Evolutionary conservation across 495 filamentous ascomycete species (phyloP).

Genomic region (Penicillium diatomitis): DNA sequence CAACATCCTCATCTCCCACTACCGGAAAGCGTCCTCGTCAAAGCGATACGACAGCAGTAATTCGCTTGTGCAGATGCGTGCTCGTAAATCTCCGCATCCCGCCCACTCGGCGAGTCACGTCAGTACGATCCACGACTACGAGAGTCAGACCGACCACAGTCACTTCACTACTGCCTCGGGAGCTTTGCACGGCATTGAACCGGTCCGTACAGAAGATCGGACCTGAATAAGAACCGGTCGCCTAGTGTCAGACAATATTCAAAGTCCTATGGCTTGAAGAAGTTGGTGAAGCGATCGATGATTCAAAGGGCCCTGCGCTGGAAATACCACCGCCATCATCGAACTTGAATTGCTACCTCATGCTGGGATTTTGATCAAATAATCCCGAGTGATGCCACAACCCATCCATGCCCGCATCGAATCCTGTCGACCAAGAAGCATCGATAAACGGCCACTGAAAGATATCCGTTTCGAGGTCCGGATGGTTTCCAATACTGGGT

Average conservation of each 20-base stretch:
- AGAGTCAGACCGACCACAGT: slow-evolving; percentile 28
- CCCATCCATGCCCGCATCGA: slow-evolving; percentile 31
- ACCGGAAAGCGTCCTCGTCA: slow-evolving; percentile 22
- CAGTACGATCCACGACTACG: slow-evolving; percentile 16
- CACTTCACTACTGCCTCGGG: slow-evolving; percentile 29
- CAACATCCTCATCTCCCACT: slow-evolving; percentile 27
- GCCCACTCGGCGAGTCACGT: slow-evolving; percentile 8
- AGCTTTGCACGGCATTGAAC: slow-evolving; percentile 10
- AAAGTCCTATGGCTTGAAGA: too few species aligned
- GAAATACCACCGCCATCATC: too few species aligned
- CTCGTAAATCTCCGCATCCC: slow-evolving; percentile 14
- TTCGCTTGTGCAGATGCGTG: slow-evolving; percentile 22
- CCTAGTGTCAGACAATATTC: too few species aligned
- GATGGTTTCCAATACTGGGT: slow-evolving; percentile 4
- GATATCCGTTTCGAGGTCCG: slow-evolving; percentile 33
- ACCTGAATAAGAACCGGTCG: slow-evolving; percentile 28
- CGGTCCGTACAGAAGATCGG: slow-evolving; percentile 9
- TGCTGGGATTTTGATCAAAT: slow-evolving; percentile 13
- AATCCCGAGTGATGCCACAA: slow-evolving; percentile 21
- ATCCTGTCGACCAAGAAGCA: slow-evolving; percentile 32
- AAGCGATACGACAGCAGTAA: slow-evolving; percentile 24
- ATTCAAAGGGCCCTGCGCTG: too few species aligned
- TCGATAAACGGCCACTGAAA: slow-evolving; percentile 40
- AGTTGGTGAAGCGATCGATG: too few species aligned
- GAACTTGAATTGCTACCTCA: slow-evolving; percentile 4